Conservation (phyloP, 2,329 filamentous ascomycete genomes). For the Curvularia hawaiiensis region DNA sequence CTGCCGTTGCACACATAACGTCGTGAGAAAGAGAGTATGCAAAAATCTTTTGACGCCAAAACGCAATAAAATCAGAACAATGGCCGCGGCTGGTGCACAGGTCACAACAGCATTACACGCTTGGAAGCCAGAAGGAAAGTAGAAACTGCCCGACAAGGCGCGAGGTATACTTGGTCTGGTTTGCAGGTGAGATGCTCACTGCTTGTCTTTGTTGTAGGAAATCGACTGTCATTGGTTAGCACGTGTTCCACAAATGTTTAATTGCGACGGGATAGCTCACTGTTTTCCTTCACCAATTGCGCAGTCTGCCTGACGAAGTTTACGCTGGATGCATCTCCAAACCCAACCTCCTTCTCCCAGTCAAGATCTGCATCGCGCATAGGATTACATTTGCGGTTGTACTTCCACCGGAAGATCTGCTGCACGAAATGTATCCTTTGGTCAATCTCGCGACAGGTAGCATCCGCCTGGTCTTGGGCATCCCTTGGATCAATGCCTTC, state of each 20-base stretch:
- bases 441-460: slow-evolving; percentile 53
- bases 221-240: slow-evolving; percentile 36
- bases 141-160: slow-evolving; percentile 52
- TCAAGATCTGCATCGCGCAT: slow-evolving; percentile 46
- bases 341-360: slow-evolving; percentile 46
- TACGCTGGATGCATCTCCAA: slow-evolving; percentile 42
- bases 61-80: neutral
- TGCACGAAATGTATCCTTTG: slow-evolving; percentile 51
- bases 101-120: slow-evolving; percentile 10
- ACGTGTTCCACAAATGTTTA: neutral
- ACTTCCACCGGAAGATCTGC: slow-evolving; percentile 55
- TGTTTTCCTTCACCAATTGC: slow-evolving; percentile 49
- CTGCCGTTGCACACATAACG: neutral
- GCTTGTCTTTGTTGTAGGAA: slow-evolving; percentile 47
- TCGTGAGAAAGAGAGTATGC: neutral
- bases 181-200: slow-evolving; percentile 45
- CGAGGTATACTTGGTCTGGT: slow-evolving; percentile 51
- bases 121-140: slow-evolving; percentile 43
- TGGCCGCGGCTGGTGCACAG: neutral
- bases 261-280: slow-evolving; percentile 38
- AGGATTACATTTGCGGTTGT: slow-evolving; percentile 51
- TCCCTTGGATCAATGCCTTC: slow-evolving; percentile 34
- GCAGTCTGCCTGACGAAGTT: slow-evolving; percentile 47
- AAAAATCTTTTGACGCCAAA: neutral
- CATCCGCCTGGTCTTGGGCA: slow-evolving; percentile 42